Percentiles rank a stretch among this genome's conserved stretches.
These are phyloP conservation scores for Gymnopus androsaceus DNA, from an alignment of 1,284 basidiomycete species.

Conservation along the genomic window DNA sequence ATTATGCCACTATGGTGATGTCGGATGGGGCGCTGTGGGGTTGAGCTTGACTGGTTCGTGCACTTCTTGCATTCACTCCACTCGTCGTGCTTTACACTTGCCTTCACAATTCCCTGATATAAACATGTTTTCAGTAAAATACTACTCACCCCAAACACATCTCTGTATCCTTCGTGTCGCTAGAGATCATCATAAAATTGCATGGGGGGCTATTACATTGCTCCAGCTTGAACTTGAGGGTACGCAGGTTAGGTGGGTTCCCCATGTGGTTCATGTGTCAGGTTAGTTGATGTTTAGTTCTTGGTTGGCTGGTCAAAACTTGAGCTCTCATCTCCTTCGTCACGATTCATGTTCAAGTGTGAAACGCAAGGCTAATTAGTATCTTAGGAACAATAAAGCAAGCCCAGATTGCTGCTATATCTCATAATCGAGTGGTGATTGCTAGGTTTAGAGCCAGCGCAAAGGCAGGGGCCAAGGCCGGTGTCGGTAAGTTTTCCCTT, in stretches of 20 bases:
- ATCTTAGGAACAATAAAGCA: constrained; percentile 82
- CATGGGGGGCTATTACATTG: constrained; percentile 73
- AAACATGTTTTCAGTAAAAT: constrained; percentile 59
- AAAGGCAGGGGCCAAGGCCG: too few species aligned
- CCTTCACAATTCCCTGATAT: not conserved
- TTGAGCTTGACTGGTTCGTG: constrained; percentile 62
- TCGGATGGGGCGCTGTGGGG: constrained; percentile 77
- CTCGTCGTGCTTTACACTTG: not conserved
- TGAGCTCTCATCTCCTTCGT: too few species aligned
- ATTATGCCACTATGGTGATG: constrained; percentile 73
- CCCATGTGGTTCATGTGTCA: constrained; percentile 74
- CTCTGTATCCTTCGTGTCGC: constrained; percentile 79
- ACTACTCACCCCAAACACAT: constrained; percentile 76
- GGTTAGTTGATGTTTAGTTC: constrained; percentile 44
- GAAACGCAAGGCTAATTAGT: too few species aligned
- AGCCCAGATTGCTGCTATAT: constrained; percentile 70
- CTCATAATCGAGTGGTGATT: constrained; percentile 68
- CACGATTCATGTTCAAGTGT: too few species aligned
- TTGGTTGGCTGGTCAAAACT: not conserved
- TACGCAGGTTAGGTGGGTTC: constrained; percentile 48
- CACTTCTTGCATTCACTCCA: not conserved
- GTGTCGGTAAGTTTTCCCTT: constrained; percentile 41
- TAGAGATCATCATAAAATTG: constrained; percentile 70
- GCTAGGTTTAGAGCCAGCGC: constrained; percentile 60
- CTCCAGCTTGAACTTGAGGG: constrained; percentile 63